Evolutionary conservation across 495 filamentous ascomycete species (phyloP).

Genomic region (Neurospora sp.): DNA sequence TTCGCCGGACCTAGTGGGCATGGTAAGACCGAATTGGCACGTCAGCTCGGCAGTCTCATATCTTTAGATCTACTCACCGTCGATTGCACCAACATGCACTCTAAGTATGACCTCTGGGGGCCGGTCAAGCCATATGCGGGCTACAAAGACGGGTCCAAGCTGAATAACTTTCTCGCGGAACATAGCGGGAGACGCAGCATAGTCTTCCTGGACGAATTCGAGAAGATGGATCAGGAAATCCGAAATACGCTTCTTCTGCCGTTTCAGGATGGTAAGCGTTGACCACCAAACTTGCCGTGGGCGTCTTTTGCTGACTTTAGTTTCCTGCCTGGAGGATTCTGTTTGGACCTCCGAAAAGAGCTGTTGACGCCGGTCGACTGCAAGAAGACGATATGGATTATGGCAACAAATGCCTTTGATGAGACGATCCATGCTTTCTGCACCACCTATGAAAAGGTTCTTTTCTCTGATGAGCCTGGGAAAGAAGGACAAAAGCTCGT

Average conservation of each 20-base stretch:
- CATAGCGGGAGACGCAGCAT: constrained; percentile 32
- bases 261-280: constrained; percentile 34
- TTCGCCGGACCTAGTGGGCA: constrained; percentile 44
- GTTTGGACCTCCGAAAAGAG: too few relatives aligned
- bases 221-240: constrained; percentile 40
- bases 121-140: constrained; percentile 25
- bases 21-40: constrained; percentile 43
- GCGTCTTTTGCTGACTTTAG: background rate
- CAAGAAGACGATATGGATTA: constrained; percentile 45
- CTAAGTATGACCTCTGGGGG: constrained; percentile 39
- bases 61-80: constrained; percentile 29
- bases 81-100: constrained; percentile 33
- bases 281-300: background rate
- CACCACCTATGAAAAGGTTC: constrained; percentile 10
- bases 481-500: constrained; percentile 8
- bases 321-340: too few relatives aligned
- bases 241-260: constrained; percentile 33
- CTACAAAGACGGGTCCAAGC: constrained; percentile 26
- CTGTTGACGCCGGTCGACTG: constrained; percentile 30
- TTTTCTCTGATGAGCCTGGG: constrained; percentile 11
- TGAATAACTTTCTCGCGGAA: constrained; percentile 46
- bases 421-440: constrained; percentile 30
- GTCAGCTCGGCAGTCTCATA: constrained; percentile 32
- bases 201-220: constrained; percentile 50
- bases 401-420: constrained; percentile 43